phyloP scores from a whole-genome alignment of 140 eudicot genomes.

The Flaveria floridana region DNA sequence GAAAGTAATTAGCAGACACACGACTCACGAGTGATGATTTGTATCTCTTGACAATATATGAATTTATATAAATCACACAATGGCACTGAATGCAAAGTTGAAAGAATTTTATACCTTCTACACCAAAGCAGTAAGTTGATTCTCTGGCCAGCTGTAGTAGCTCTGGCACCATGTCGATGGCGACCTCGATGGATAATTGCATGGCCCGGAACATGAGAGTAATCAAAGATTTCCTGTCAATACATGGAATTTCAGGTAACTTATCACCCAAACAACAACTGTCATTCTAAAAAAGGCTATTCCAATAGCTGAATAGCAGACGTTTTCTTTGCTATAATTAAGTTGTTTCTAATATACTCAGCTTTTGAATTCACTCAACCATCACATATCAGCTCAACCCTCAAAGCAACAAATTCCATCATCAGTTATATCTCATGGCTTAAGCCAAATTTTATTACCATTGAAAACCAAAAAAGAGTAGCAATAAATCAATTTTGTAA shows the following conservation, averaged over 20 bases:
- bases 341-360: too few species aligned
- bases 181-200: constrained; percentile 94
- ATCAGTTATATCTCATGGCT: too few species aligned
- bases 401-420: too few species aligned
- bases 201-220: constrained; percentile 75
- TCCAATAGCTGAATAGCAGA: too few species aligned
- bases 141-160: constrained; percentile 77
- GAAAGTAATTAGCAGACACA: background rate
- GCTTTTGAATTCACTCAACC: too few species aligned
- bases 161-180: constrained; percentile 95
- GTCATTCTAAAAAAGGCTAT: too few species aligned
- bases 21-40: background rate
- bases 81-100: background rate
- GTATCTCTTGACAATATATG: background rate
- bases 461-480: background rate
- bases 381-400: too few species aligned
- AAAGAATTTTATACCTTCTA: constrained; percentile 61
- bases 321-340: too few species aligned
- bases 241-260: too few species aligned
- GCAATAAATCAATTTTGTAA: background rate
- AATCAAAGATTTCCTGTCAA: constrained; percentile 72
- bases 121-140: constrained; percentile 82
- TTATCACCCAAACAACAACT: too few species aligned
- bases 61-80: constrained; percentile 18
- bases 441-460: too few species aligned